phyloP scores from a whole-genome alignment of 148 eudicot genomes.

The Chenopodium suecicum region DNA sequence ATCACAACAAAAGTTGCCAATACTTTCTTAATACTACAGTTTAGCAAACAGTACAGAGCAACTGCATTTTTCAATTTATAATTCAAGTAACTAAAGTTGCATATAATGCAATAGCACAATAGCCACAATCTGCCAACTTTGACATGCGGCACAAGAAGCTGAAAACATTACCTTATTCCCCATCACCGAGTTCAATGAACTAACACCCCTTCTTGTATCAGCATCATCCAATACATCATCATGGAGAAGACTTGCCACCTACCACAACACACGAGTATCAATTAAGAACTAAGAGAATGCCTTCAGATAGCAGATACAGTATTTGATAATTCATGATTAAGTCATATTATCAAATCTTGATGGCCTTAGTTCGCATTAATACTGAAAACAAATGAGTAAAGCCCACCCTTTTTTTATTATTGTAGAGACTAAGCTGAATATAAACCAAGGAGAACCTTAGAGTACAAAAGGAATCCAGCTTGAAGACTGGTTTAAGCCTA shows the following conservation, averaged over 20 bases:
- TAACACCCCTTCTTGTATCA: slow-evolving; percentile 87
- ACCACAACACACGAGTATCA: slow-evolving; percentile 14
- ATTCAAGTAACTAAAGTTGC: background rate
- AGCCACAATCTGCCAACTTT: background rate
- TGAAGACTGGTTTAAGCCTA: background rate
- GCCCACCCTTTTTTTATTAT: no score
- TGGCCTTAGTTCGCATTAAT: no score
- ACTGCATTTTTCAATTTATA: background rate
- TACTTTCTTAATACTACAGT: background rate
- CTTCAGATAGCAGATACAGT: background rate
- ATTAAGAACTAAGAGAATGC: background rate
- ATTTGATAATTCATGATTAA: background rate
- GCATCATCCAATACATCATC: slow-evolving; percentile 99
- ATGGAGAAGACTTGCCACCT: slow-evolving; percentile 99
- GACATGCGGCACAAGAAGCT: slow-evolving; percentile 11
- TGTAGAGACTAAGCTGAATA: no score
- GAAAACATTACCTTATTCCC: slow-evolving; percentile 64
- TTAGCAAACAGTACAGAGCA: background rate
- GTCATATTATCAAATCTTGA: background rate
- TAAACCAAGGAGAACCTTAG: no score
- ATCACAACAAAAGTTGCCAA: background rate
- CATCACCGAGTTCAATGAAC: slow-evolving; percentile 72
- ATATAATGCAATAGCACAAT: background rate
- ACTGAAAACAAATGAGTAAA: no score
- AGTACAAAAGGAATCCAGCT: no score